These are phyloP conservation scores for Vitis hybrid DNA, from an alignment of 177 flowering plant genomes.

Conservation along the genomic window DNA sequence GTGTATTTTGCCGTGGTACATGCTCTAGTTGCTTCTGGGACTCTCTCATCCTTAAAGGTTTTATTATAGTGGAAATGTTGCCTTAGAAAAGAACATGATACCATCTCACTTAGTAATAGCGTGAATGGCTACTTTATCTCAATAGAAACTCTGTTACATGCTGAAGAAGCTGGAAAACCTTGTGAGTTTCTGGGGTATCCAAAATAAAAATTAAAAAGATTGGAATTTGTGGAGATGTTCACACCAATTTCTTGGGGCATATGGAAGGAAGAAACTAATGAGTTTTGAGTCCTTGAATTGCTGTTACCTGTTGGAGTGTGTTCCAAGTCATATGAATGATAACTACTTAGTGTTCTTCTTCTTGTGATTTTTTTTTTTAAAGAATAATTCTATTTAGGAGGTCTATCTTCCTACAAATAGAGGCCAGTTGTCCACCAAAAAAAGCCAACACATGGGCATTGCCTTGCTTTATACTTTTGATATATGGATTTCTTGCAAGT, in stretches of 20 bases:
- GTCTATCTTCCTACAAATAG: neutral
- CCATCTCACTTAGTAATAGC: neutral
- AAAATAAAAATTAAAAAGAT: neutral
- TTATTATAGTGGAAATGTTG: neutral
- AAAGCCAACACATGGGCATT: neutral
- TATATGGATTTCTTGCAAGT: neutral
- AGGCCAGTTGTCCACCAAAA: neutral
- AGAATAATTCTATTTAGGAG: no score
- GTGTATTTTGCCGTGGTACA: no score
- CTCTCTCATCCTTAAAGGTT: neutral
- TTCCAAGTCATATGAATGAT: neutral
- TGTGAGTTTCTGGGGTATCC: neutral
- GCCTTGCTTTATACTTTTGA: no score
- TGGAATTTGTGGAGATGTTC: neutral
- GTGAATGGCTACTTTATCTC: neutral
- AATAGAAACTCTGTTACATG: neutral
- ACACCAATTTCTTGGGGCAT: neutral
- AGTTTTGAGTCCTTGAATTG: no score
- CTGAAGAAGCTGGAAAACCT: neutral
- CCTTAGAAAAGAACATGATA: neutral
- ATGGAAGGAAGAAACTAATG: neutral
- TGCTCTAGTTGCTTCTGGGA: no score
- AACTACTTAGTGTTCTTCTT: no score
- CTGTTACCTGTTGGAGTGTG: neutral
- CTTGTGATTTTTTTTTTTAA: no score